Evolutionary conservation across 257 asterid species (phyloP), one percentile per base, ranked within the genome.

Genomic region (Solanum ossicruentum): DNA sequence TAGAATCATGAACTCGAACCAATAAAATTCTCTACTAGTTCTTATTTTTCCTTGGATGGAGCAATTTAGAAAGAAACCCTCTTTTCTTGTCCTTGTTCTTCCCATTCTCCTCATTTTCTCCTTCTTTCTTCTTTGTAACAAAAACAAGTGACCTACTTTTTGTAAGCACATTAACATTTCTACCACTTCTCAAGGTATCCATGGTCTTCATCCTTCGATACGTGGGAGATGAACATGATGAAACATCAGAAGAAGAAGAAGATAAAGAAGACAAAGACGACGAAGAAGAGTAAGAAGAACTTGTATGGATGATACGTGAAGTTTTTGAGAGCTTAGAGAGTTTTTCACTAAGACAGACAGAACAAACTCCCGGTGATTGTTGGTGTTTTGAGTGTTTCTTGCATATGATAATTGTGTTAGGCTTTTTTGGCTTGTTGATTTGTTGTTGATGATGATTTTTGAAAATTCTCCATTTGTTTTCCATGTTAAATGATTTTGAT

Each of bases 341-440:
- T 51, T 89, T 93, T 71, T 95, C 94, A 5, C 51, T 85, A 0
- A 95, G 89, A 69, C 98, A 95, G 77, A 92, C 52, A 3, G 98
- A 92, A 81, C 98, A 95, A 67, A 95, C 95, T 0, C 98, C 98
- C 0, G 97, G 97, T 0, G 95, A 92, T 78, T 93, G 98, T 21
- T 85, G 83, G 88, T 94, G 97, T 23, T 89, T 95, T 0, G 97
- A 94, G 60, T 95, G 98, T 79, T 89, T 93, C 85, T 87, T 90
- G 92, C 98, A 95, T 4, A 81, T 8, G 17, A 78, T 54, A 13
- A 56, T 54, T 43, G 16, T 65, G n/a, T 9, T 60, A 17, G 43
- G 72, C 56, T 85, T 78, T 80, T 85, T 78, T 80, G 87, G 79
- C 81, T 85, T 87, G 7, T 86, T 10, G 87, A 21, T 55, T 56